phyloP scores from a whole-genome alignment of 768 basidiomycete species.

The Phaeotremella fagi region DNA sequence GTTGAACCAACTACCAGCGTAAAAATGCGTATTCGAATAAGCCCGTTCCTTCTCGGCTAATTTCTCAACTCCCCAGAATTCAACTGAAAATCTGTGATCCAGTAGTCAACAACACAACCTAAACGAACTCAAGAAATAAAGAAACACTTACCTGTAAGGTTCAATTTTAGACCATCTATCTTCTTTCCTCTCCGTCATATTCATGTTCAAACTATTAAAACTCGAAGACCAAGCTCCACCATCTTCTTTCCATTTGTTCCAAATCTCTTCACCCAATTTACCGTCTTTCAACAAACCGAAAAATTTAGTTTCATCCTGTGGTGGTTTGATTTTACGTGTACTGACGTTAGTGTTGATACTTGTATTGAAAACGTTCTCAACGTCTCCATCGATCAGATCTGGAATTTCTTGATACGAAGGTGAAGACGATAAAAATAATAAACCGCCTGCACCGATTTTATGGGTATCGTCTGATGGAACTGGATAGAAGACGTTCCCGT shows the following conservation, averaged over 20 bases:
- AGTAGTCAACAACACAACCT: background rate
- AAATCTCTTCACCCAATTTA: constrained; percentile 23
- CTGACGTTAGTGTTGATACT: constrained; percentile 1
- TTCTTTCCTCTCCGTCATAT: constrained; percentile 15
- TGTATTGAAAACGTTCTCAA: background rate
- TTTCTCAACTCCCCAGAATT: constrained; percentile 80
- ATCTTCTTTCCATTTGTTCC: constrained; percentile 13
- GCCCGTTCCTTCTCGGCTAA: constrained; percentile 78
- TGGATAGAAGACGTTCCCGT: constrained; percentile 54
- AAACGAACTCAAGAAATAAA: background rate
- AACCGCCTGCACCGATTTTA: constrained; percentile 66
- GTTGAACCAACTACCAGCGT: constrained; percentile 73
- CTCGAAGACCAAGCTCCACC: constrained; percentile 4
- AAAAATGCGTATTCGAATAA: constrained; percentile 82
- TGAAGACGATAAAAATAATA: constrained; percentile 18
- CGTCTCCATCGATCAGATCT: constrained; percentile 40
- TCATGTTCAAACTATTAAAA: background rate
- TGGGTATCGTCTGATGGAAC: constrained; percentile 65
- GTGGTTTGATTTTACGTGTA: constrained; percentile 6
- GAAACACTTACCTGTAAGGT: constrained; percentile 59
- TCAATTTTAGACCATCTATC: constrained; percentile 46
- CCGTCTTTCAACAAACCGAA: constrained; percentile 41
- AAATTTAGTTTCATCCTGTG: constrained; percentile 39
- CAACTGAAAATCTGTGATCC: constrained; percentile 59
- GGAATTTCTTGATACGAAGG: constrained; percentile 25